phyloP scores from a whole-genome alignment of 73 alveolate genomes.

The Paraurostyla sp. region DNA sequence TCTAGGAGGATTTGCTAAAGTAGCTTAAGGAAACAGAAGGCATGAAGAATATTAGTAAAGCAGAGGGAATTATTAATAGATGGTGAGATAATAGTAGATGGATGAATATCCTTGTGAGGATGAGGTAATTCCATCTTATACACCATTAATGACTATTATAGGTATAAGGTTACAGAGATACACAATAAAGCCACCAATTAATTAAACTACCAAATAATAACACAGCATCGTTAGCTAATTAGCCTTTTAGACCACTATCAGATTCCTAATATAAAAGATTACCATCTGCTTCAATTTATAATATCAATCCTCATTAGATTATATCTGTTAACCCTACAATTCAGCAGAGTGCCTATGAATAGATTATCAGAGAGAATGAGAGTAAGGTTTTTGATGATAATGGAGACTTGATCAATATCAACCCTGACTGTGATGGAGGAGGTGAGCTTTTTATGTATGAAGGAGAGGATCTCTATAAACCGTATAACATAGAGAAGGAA shows the following conservation, averaged over 20 bases:
- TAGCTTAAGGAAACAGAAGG: neutral
- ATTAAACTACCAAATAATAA: too few relatives aligned
- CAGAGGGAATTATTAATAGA: neutral
- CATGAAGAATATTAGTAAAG: neutral
- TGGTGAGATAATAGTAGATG: neutral
- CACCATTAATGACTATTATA: neutral
- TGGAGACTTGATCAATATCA: neutral
- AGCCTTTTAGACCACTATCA: slow-evolving; percentile 36
- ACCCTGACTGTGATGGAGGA: slow-evolving; percentile 11
- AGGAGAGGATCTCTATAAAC: slow-evolving; percentile 41
- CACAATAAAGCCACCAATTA: too few relatives aligned
- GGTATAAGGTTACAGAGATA: neutral
- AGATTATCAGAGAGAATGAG: slow-evolving; percentile 35
- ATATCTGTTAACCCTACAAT: slow-evolving; percentile 42
- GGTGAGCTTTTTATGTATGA: slow-evolving; percentile 22
- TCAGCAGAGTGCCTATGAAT: neutral
- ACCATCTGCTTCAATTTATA: neutral
- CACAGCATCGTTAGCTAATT: neutral
- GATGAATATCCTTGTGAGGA: slow-evolving; percentile 51
- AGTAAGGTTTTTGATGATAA: slow-evolving; percentile 7
- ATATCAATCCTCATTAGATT: neutral
- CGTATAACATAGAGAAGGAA: slow-evolving; percentile 19
- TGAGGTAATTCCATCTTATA: neutral
- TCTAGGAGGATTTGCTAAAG: too few relatives aligned
- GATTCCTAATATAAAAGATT: slow-evolving; percentile 24